Evolutionary conservation across 2,329 filamentous ascomycete species (phyloP).

Genomic region (Cercospora berteroae): DNA sequence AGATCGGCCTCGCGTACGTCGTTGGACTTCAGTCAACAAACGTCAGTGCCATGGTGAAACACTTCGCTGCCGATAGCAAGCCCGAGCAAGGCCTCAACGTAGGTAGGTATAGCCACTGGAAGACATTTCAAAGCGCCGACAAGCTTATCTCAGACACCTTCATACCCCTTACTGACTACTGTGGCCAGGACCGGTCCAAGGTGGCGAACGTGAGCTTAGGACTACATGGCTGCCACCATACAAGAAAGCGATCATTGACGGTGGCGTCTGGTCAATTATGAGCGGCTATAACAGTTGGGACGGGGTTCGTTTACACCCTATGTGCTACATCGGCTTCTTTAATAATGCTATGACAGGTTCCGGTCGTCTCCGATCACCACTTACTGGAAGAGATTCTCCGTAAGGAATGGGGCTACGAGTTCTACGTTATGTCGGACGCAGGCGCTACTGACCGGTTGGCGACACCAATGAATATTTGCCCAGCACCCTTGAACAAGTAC

Average conservation of each 20-base stretch:
- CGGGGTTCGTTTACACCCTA: constrained; percentile 53
- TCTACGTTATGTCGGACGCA: constrained; percentile 65
- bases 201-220: constrained; percentile 55
- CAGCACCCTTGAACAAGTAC: constrained; percentile 37
- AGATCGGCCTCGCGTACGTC: constrained; percentile 62
- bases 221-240: constrained; percentile 59
- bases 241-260: constrained; percentile 69
- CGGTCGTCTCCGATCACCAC: constrained; percentile 59
- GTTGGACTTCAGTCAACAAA: constrained; percentile 62
- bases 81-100: constrained; percentile 73
- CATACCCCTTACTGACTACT: background rate
- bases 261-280: constrained; percentile 67
- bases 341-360: too few species aligned
- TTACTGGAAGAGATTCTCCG: constrained; percentile 67
- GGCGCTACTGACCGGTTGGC: constrained; percentile 69
- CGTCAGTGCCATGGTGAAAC: constrained; percentile 71
- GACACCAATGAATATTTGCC: constrained; percentile 63
- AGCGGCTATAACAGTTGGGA: constrained; percentile 71
- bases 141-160: background rate
- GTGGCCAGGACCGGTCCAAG: constrained; percentile 52
- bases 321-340: too few species aligned
- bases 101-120: background rate
- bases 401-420: constrained; percentile 70
- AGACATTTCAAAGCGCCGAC: background rate
- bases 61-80: constrained; percentile 67